Evolutionary conservation across 75 land plant species (phyloP), one percentile per base, ranked within the genome.

Genomic region (Larix kaempferi): DNA sequence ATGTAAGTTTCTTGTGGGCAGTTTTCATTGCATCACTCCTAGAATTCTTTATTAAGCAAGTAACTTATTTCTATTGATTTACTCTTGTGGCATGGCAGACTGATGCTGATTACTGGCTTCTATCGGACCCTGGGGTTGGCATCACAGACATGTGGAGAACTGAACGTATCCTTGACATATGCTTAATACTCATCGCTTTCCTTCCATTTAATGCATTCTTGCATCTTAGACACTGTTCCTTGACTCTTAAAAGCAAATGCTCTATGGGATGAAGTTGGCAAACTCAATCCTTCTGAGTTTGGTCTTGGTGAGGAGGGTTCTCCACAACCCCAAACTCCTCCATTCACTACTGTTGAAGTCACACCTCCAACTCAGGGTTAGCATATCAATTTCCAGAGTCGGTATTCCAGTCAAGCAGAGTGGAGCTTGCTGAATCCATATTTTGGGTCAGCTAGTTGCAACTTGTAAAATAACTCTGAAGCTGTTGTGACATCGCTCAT

Each of bases 91-190:
- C 17, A 10, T 78, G 82, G 73, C 83, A 90, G 92, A 80, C 76
- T 39, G 92, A 88, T 65, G 76, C 90, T 69, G 91, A 90, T 79
- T 90, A 90, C 69, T 90, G 91, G 92, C 82, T 90, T 39, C 73
- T 83, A 39, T 81, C 86, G 33, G 92, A 88, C 78, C 80, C 77
- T 16, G 86, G 84, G 44, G 81, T 90, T 62, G 85, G 91, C 72
- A 86, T 88, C 67, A 82, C 88, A 17, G 92, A 90, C 74, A 86
- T 90, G 88, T 88, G 91, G 92, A 83, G 83, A 64, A 79, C 81
- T 79, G 88, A 89, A 29, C 67, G 92, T 90, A 90, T 90, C 92
- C 92, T 89, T 62, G 21, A 69, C 33, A 69, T 55, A 29, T 35
- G 1, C 15, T 17, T 78, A 73, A 22, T 22, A 27, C 37, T 27